These are phyloP conservation scores for Rhodotorula sp. DNA, from an alignment of 1,284 basidiomycete genomes.

Conservation along the genomic window DNA sequence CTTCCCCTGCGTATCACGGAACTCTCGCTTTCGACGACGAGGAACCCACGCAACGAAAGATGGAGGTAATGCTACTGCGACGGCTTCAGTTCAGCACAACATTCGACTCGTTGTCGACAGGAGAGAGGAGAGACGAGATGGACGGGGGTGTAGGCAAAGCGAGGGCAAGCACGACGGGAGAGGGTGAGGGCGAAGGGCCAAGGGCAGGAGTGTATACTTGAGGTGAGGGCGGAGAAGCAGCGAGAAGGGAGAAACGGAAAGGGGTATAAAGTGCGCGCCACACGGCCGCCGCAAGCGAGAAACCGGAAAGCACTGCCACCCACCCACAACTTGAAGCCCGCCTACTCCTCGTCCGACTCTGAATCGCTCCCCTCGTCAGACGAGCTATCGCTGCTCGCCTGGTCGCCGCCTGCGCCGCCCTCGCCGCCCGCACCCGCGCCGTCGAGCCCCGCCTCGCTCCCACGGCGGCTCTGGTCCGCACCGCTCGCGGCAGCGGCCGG, in stretches of 20 bases:
- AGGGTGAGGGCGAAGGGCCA: not conserved
- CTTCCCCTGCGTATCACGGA: too few species aligned
- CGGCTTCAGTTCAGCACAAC: not conserved
- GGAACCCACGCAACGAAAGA: not conserved
- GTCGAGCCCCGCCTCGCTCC: not conserved
- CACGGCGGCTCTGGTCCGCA: constrained; percentile 42
- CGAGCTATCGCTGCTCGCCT: constrained; percentile 47
- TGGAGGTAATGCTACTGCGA: not conserved
- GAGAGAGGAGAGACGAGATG: not conserved
- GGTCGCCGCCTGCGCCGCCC: constrained; percentile 24
- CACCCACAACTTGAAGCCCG: too few species aligned
- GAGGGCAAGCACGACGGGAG: not conserved
- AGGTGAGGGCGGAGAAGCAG: not conserved
- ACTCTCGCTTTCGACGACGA: not conserved
- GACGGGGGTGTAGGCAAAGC: not conserved
- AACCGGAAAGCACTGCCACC: constrained; percentile 56
- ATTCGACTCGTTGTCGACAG: not conserved
- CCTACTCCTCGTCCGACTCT: constrained; percentile 71
- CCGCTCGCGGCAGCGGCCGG: constrained; percentile 29
- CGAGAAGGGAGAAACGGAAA: constrained; percentile 3
- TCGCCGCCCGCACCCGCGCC: not conserved
- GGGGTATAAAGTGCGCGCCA: not conserved
- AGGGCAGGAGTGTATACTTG: not conserved
- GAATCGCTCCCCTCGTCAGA: constrained; percentile 61
- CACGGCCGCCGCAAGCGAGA: not conserved